A percentile compares a stretch with the other conserved stretches of the same genome.
Conservation (phyloP, 345 rosid genomes). For the Adansonia digitata region DNA sequence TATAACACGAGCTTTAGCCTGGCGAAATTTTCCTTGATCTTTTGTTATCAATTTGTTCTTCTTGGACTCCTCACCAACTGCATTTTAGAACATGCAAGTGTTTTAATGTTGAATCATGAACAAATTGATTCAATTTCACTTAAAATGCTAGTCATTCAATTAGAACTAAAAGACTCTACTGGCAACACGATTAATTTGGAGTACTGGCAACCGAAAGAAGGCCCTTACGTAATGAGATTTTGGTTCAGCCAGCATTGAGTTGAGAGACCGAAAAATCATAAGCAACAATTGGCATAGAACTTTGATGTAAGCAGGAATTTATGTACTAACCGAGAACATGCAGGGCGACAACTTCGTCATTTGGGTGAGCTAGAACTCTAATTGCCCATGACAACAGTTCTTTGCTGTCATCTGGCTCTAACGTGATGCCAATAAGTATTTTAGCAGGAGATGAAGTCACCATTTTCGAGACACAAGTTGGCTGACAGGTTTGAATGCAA, state of each 20-base stretch:
- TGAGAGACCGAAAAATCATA: neutral
- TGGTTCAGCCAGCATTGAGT: neutral
- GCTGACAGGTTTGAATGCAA: neutral
- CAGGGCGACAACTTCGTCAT: slow-evolving; percentile 64
- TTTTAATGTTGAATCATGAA: neutral
- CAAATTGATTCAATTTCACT: too few species aligned
- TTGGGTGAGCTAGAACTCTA: slow-evolving; percentile 64
- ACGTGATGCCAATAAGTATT: slow-evolving; percentile 68
- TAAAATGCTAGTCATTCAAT: too few species aligned
- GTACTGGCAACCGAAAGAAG: too few species aligned
- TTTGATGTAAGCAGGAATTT: neutral
- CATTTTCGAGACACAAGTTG: slow-evolving; percentile 32
- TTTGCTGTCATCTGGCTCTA: slow-evolving; percentile 51
- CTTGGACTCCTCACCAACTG: slow-evolving; percentile 53
- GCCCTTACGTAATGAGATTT: too few species aligned
- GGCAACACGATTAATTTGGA: too few species aligned
- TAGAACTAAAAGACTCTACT: too few species aligned
- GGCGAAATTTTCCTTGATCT: slow-evolving; percentile 47
- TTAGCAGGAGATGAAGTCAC: slow-evolving; percentile 37
- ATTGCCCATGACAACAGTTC: slow-evolving; percentile 80
- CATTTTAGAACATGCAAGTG: neutral
- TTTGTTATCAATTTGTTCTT: slow-evolving; percentile 32
- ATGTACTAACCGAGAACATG: slow-evolving; percentile 61
- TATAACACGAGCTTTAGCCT: slow-evolving; percentile 74
- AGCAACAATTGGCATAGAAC: neutral